phyloP scores from a whole-genome alignment of 352 stramenopile genomes.

The Peronospora tabacina region DNA sequence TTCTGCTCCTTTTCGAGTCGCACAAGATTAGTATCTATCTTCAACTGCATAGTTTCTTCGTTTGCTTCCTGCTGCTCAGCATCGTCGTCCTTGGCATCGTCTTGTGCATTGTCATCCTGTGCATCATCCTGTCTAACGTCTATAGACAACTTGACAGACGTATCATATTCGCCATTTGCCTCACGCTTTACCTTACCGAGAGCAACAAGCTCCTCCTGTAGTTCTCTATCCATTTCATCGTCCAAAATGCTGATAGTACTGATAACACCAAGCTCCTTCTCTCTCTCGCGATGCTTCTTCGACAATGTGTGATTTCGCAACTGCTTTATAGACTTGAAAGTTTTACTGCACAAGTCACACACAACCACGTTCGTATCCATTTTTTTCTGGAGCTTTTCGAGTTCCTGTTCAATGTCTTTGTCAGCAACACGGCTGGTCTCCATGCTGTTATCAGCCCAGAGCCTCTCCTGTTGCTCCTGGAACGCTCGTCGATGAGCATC shows the following conservation, averaged over 20 bases:
- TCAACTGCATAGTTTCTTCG: slow-evolving; percentile 26
- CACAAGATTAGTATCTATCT: slow-evolving; percentile 37
- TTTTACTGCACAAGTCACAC: slow-evolving; percentile 78
- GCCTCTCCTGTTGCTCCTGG: slow-evolving; percentile 56
- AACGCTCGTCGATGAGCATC: slow-evolving; percentile 56
- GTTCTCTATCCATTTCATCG: slow-evolving; percentile 47
- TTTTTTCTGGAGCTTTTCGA: slow-evolving; percentile 57
- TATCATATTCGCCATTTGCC: slow-evolving; percentile 1
- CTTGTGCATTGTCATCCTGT: slow-evolving; percentile 9
- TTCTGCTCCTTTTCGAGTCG: slow-evolving; percentile 70
- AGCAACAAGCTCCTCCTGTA: slow-evolving; percentile 50
- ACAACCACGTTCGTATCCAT: slow-evolving; percentile 59
- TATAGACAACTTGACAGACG: background rate
- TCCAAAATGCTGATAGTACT: slow-evolving; percentile 49
- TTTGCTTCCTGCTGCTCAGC: slow-evolving; percentile 29
- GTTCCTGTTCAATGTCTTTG: slow-evolving; percentile 51
- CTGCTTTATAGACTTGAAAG: slow-evolving; percentile 80
- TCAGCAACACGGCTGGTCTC: slow-evolving; percentile 47
- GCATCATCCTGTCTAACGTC: slow-evolving; percentile 11
- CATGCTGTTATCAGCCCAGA: slow-evolving; percentile 37
- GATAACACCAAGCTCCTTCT: slow-evolving; percentile 57
- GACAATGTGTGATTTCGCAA: slow-evolving; percentile 70
- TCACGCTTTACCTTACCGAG: slow-evolving; percentile 28
- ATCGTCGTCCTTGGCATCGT: slow-evolving; percentile 3
- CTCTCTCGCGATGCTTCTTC: slow-evolving; percentile 78